Percentiles rank a stretch among this genome's conserved stretches.
Evolutionary conservation across 2,329 filamentous ascomycete species (phyloP).

Genomic region (Pseudogymnoascus sp.): DNA sequence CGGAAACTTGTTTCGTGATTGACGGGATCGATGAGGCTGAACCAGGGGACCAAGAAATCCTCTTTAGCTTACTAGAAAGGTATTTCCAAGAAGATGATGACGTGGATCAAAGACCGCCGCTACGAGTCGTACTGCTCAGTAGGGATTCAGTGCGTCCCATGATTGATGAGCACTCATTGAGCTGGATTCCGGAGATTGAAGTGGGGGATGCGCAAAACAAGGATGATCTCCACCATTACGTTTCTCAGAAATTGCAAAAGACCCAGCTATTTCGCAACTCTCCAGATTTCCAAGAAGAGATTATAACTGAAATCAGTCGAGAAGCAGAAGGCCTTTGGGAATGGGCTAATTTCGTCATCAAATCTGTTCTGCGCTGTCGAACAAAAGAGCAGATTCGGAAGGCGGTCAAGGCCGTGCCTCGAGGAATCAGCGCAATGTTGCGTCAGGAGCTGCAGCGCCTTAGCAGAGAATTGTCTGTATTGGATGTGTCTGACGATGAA

Average conservation of each 20-base stretch:
- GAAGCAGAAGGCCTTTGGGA: slow-evolving; percentile 4
- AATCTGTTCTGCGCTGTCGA: not conserved
- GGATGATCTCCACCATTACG: not conserved
- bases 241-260: slow-evolving; percentile 1
- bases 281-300: not conserved
- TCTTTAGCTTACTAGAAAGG: not conserved
- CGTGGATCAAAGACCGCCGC: not conserved
- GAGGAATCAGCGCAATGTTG: not conserved
- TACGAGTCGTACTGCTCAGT: not conserved
- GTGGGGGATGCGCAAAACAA: not conserved
- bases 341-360: not conserved
- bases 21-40: not conserved
- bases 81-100: not conserved
- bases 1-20: not conserved
- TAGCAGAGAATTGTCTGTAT: not conserved
- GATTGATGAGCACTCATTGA: slow-evolving; percentile 2
- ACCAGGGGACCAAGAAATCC: not conserved
- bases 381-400: not conserved
- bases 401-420: not conserved
- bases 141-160: slow-evolving; percentile 1
- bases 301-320: not conserved
- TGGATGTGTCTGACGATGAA: not conserved
- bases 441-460: not conserved
- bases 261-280: not conserved
- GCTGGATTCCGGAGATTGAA: slow-evolving; percentile 5